Conservation (phyloP, 345 rosid genomes). For the Microcos paniculata region DNA sequence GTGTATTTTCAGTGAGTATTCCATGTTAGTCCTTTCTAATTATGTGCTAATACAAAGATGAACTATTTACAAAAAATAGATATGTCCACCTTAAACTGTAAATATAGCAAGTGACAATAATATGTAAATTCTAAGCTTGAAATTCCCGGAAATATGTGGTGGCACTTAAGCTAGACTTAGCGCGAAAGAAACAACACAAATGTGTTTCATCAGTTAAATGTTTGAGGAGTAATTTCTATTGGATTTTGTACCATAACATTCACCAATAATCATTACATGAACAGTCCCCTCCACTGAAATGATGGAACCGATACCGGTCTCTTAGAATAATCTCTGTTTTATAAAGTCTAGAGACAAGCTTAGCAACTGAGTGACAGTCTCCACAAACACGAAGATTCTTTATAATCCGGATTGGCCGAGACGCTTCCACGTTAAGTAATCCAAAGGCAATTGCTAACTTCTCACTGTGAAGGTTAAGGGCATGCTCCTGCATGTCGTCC, state of each 20-base stretch:
- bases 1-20: too few species aligned
- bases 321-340: slow-evolving; percentile 56
- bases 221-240: neutral
- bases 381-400: slow-evolving; percentile 73
- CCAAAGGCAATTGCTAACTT: slow-evolving; percentile 72
- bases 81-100: neutral
- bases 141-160: too few species aligned
- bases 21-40: too few species aligned
- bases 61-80: too few species aligned
- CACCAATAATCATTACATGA: slow-evolving; percentile 76
- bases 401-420: slow-evolving; percentile 52
- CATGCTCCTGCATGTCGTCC: slow-evolving; percentile 60
- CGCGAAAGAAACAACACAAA: neutral
- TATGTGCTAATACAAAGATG: too few species aligned
- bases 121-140: too few species aligned
- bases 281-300: slow-evolving; percentile 59
- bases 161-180: neutral
- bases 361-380: slow-evolving; percentile 67
- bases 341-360: slow-evolving; percentile 57
- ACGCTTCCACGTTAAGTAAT: slow-evolving; percentile 41
- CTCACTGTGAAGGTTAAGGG: slow-evolving; percentile 63
- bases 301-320: slow-evolving; percentile 66
- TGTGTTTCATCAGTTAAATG: neutral
- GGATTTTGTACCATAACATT: neutral
- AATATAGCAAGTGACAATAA: neutral